Conservation (phyloP, 768 basidiomycete genomes). For the Auricularia heimuer region DNA sequence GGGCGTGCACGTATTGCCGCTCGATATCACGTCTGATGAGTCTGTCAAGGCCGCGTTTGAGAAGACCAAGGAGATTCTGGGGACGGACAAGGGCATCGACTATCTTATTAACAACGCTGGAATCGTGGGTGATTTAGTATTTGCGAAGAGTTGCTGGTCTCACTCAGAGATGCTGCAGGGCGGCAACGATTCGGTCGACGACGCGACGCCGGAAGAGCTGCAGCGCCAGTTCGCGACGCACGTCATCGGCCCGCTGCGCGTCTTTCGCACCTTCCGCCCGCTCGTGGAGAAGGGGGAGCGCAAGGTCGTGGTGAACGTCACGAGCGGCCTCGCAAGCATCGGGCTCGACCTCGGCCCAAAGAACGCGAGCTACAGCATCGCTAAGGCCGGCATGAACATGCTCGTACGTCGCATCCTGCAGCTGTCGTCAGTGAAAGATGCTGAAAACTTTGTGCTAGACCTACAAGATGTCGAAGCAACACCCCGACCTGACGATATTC, state of each 20-base stretch:
- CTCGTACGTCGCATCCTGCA: slow-evolving; percentile 18
- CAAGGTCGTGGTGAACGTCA: slow-evolving; percentile 27
- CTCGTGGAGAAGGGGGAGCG: slow-evolving; percentile 21
- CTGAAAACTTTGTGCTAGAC: slow-evolving; percentile 16
- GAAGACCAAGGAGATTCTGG: slow-evolving; percentile 19
- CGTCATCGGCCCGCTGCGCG: slow-evolving; percentile 26
- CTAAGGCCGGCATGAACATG: slow-evolving; percentile 32
- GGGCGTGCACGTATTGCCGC: slow-evolving; percentile 22
- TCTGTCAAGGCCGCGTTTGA: slow-evolving; percentile 19
- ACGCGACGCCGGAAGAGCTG: slow-evolving; percentile 13
- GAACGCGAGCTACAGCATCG: slow-evolving; percentile 26
- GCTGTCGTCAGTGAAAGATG: neutral
- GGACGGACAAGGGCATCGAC: slow-evolving; percentile 21
- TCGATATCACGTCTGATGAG: slow-evolving; percentile 21
- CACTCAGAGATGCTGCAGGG: neutral
- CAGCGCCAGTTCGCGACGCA: slow-evolving; percentile 20
- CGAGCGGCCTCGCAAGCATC: slow-evolving; percentile 25
- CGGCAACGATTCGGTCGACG: slow-evolving; percentile 8
- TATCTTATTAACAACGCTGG: slow-evolving; percentile 34
- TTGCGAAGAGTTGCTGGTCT: neutral
- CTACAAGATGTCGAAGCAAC: slow-evolving; percentile 27
- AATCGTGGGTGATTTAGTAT: slow-evolving; percentile 17
- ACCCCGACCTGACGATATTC: slow-evolving; percentile 23
- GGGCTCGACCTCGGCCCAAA: slow-evolving; percentile 19
- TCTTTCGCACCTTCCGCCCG: slow-evolving; percentile 25